These are phyloP conservation scores for Macrocystidia cucumis DNA, from an alignment of 1,284 basidiomycete genomes.

Conservation along the genomic window DNA sequence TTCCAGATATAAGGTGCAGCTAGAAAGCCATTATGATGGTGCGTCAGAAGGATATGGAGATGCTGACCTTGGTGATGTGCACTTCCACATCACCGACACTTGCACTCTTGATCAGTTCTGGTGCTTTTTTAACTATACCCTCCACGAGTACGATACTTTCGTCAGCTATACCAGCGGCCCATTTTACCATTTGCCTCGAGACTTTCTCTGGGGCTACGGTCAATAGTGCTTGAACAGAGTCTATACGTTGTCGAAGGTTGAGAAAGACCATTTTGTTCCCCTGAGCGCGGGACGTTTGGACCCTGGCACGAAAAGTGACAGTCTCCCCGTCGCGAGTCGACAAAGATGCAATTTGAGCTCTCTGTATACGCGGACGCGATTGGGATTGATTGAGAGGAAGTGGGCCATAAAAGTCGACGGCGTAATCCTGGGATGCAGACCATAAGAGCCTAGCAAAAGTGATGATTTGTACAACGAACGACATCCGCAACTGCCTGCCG, in stretches of 20 bases:
- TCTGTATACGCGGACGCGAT: conserved; percentile 42
- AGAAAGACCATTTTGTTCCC: conserved; percentile 95
- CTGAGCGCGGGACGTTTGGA: conserved; percentile 89
- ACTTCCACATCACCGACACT: conserved; percentile 88
- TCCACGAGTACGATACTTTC: conserved; percentile 95
- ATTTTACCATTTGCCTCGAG: conserved; percentile 98
- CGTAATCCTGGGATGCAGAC: conserved; percentile 58
- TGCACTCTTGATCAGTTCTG: conserved; percentile 87
- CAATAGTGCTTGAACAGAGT: conserved; percentile 88
- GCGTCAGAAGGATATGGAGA: not conserved
- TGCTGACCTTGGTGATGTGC: conserved; percentile 69
- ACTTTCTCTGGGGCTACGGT: conserved; percentile 74
- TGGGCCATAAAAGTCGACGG: conserved; percentile 83
- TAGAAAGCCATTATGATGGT: conserved; percentile 22
- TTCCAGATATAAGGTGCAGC: conserved; percentile 77
- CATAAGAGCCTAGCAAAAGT: conserved; percentile 5
- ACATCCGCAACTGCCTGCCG: conserved; percentile 71
- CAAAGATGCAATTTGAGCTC: conserved; percentile 63
- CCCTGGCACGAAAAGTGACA: conserved; percentile 83
- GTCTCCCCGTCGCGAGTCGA: conserved; percentile 69
- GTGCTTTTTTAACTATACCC: conserved; percentile 76
- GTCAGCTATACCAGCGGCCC: conserved; percentile 69
- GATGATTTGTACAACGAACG: conserved; percentile 29
- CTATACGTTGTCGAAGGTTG: conserved; percentile 82
- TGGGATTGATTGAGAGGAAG: conserved; percentile 93